Conservation (phyloP, 1,284 basidiomycete species). For the Mycosarcoma mackinlayi region DNA sequence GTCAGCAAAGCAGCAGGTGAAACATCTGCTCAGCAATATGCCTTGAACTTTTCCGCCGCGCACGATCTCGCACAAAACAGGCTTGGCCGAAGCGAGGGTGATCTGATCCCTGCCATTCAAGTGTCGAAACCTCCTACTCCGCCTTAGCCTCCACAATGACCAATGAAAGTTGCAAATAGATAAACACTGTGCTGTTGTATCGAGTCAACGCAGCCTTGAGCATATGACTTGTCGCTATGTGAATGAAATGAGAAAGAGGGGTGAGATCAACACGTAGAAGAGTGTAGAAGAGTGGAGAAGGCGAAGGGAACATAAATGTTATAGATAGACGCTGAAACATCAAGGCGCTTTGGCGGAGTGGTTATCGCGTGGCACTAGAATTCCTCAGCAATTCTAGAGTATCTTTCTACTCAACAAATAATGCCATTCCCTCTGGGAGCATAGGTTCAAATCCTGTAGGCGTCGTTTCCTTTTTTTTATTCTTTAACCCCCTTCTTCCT, state of each 20-base stretch:
- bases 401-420: slow-evolving; percentile 31
- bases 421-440: slow-evolving; percentile 56
- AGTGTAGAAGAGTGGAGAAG: too few species aligned
- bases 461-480: slow-evolving; percentile 29
- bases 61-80: not conserved
- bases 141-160: too few species aligned
- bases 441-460: slow-evolving; percentile 56
- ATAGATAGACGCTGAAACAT: too few species aligned
- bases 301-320: not conserved
- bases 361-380: slow-evolving; percentile 57
- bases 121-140: slow-evolving; percentile 19
- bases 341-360: slow-evolving; percentile 49
- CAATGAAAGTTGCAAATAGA: too few species aligned
- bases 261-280: too few species aligned
- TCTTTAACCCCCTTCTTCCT: not conserved
- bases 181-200: too few species aligned
- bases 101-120: slow-evolving; percentile 25
- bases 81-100: not conserved
- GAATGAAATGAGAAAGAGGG: too few species aligned
- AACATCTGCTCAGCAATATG: not conserved
- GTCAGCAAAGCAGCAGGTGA: not conserved
- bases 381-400: slow-evolving; percentile 24
- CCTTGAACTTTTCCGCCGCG: not conserved
- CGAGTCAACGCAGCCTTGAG: too few species aligned
- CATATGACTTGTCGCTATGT: too few species aligned